Conservation (phyloP, 108 stramenopile species). For the Fragilaria crotonensis region DNA sequence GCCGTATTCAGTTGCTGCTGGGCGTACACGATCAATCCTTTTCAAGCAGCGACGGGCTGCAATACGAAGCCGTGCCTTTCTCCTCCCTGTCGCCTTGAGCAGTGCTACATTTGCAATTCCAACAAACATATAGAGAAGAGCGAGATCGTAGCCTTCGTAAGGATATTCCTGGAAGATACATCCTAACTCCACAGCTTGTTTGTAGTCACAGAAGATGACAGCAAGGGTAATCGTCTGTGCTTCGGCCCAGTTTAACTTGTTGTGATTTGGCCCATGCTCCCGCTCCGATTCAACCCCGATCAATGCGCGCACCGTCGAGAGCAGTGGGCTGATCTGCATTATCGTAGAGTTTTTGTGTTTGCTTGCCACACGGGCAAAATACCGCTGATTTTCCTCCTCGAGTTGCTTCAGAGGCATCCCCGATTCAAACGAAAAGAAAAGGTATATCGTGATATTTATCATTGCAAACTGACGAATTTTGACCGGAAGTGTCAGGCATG, state of each 20-base stretch:
- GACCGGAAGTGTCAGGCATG: not conserved
- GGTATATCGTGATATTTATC: conserved; percentile 6
- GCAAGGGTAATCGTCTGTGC: not conserved
- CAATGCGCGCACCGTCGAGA: not conserved
- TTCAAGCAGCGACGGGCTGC: not conserved
- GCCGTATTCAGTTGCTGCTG: not conserved
- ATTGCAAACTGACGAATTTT: not conserved
- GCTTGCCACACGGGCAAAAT: conserved; percentile 10
- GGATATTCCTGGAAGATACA: not conserved
- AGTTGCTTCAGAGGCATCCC: conserved; percentile 4
- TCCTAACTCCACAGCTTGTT: not conserved
- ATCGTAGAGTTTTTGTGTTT: conserved; percentile 9
- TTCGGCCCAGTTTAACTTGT: not conserved
- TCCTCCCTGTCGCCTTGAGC: not conserved
- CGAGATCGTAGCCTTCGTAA: not conserved
- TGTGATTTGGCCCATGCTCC: conserved; percentile 6
- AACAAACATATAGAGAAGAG: not conserved
- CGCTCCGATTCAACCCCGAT: not conserved
- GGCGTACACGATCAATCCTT: not conserved
- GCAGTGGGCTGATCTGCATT: conserved; percentile 4
- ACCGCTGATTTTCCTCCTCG: conserved; percentile 11
- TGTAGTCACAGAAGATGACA: not conserved
- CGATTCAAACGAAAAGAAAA: conserved; percentile 14
- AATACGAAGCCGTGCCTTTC: not conserved
- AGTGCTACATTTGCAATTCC: not conserved